Evolutionary conservation across 2,329 filamentous ascomycete genomes (phyloP).

Genomic region (Aspergillus sp.): DNA sequence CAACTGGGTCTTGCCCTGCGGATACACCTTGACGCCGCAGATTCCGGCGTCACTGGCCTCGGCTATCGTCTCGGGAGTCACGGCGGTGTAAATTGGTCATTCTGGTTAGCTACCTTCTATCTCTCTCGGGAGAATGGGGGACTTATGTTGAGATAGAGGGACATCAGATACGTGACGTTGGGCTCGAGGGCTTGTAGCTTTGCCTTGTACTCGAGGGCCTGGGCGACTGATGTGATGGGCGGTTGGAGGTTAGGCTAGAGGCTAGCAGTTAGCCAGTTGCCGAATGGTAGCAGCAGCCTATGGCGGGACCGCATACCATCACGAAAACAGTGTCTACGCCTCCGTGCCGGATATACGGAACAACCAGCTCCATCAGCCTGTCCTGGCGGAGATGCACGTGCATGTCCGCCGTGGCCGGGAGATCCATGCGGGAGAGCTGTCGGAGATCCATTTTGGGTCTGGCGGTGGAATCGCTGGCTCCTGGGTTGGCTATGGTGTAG

Average conservation of each 20-base stretch:
- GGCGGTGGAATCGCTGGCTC: too few relatives aligned
- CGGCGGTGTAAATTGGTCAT: too few relatives aligned
- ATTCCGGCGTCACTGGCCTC: constrained; percentile 66
- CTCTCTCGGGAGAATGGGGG: too few relatives aligned
- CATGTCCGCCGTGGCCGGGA: too few relatives aligned
- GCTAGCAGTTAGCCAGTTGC: constrained; percentile 17
- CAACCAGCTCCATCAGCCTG: constrained; percentile 50
- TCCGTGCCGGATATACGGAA: constrained; percentile 47
- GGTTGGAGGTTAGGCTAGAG: constrained; percentile 55
- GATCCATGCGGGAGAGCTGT: too few relatives aligned
- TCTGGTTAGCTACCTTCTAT: too few relatives aligned
- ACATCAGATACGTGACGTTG: constrained; percentile 62
- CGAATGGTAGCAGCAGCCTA: too few relatives aligned
- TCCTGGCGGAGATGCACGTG: constrained; percentile 65
- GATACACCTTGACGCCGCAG: constrained; percentile 48
- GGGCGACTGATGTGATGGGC: constrained; percentile 51
- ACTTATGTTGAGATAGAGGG: constrained; percentile 57
- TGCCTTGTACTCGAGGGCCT: constrained; percentile 58
- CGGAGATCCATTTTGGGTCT: too few relatives aligned
- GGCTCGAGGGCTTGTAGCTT: constrained; percentile 52
- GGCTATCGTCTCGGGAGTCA: constrained; percentile 60
- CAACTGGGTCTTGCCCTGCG: too few relatives aligned
- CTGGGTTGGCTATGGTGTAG: too few relatives aligned
- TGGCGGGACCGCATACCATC: constrained; percentile 38
- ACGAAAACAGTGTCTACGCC: constrained; percentile 56